These are phyloP conservation scores for Danielia reshetovae DNA, from an alignment of 805 yeast genomes.

Conservation along the genomic window DNA sequence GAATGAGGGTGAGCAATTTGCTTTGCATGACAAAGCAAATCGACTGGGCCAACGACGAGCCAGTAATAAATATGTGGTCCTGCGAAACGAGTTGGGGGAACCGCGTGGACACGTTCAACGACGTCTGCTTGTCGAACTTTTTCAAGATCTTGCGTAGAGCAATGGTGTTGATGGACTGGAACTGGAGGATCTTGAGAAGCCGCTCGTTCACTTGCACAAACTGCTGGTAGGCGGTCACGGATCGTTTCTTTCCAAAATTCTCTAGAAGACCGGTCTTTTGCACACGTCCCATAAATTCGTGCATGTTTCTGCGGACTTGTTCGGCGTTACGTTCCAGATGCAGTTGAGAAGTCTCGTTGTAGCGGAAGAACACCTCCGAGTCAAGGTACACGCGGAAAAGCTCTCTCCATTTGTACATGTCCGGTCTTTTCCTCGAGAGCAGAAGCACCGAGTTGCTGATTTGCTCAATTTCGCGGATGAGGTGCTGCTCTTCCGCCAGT, in stretches of 20 bases:
- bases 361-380: conserved; percentile 58
- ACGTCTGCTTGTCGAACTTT: conserved; percentile 72
- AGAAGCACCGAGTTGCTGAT: conserved; percentile 30
- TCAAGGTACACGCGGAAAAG: conserved; percentile 64
- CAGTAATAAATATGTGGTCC: conserved; percentile 41
- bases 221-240: conserved; percentile 41
- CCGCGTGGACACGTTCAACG: conserved; percentile 42
- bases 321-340: conserved; percentile 44
- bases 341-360: conserved; percentile 38
- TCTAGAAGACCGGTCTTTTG: conserved; percentile 33
- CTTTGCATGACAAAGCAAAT: conserved; percentile 54
- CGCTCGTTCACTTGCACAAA: conserved; percentile 54
- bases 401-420: conserved; percentile 67
- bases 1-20: conserved; percentile 53
- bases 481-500: conserved; percentile 37
- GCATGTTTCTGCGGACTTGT: conserved; percentile 43
- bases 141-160: conserved; percentile 69
- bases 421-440: conserved; percentile 38
- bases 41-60: conserved; percentile 49
- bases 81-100: conserved; percentile 44
- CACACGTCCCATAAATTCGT: conserved; percentile 37
- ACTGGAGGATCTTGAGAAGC: conserved; percentile 53
- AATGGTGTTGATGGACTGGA: conserved; percentile 56
- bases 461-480: conserved; percentile 39
- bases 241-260: conserved; percentile 45